Evolutionary conservation across 495 filamentous ascomycete genomes (phyloP), one percentile per base, ranked within the genome.

Genomic region (Xylaria sp.): DNA sequence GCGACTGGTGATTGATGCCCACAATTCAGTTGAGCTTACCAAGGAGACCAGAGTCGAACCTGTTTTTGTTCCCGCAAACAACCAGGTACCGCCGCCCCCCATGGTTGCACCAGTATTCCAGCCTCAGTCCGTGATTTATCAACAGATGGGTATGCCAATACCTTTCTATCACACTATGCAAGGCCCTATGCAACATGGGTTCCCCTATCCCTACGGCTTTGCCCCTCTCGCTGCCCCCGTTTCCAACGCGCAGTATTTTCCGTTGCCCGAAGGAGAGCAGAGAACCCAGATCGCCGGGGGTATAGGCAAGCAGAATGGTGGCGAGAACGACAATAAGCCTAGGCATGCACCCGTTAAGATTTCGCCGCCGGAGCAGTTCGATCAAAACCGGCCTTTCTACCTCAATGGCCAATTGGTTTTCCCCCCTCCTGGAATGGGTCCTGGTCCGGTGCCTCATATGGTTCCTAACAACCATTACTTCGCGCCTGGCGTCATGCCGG

Each of bases 341-440:
- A 69, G 66, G 57, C 72, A 79, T 14, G 77, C 76, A 41, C 77
- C 80, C 40, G 77, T 83, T 46, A 85, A 82, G 73, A 75, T 84
- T 40, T 77, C 82, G 1, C 79, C 80, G n/a, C 82, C 82, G 9
- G 81, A 82, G 67, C 76, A 83, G 62, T 82, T 84, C 35, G 85
- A 87, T 48, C 75, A 75, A 14, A 82, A 77, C 52, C 80, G 81
- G 68, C 84, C 85, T 0, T 85, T 83, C 69, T 80, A 81, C 57
- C 78, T 79, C 76, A 87, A 87, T 67, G 84, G 84, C 53, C 83
- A 87, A 37, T 67, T 84, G 50, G 75, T 87, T n/a, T 84, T 82
- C 48, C 85, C 85, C 1, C 53, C 82, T n/a, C 61, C 75, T 11
- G 71, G 69, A 46, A 59, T 65, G 44, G 46, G 41, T 6, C 69